Base-by-base conservation (phyloP, 2,329 filamentous ascomycete species). In the Emmonsiellopsis sp. region DNA sequence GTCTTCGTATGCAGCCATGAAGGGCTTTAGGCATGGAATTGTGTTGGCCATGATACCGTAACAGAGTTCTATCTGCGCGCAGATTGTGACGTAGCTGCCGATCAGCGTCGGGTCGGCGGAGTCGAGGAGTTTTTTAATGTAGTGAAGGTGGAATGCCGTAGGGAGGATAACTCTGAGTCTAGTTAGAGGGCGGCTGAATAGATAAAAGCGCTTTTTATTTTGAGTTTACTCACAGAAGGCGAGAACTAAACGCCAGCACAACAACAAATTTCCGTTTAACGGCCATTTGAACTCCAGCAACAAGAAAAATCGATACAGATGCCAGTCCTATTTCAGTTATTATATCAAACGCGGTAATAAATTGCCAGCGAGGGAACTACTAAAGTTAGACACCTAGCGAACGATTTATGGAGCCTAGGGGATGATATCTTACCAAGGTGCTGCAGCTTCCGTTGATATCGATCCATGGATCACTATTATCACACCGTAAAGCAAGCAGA, bases 1-100 rank as follows among this genome's bases (percentile, higher is more conserved):
- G 13, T 64, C 63, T 11, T 64, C 60, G 16, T 66, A 67, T 5
- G 61, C 72, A 2, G 66, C 63, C 58, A 75, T 67, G 52, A 76
- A 76, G 2, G 73, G 71, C 42, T 72, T 70, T 15, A 77, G 64
- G 50, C 71, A 73, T 0, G 73, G 72, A 7, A 71, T 67, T 0
- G 70, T 73, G 13, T 70, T 68, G 15, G 72, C 66, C 4, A 75
- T 64, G 9, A 76, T 65, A 41, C 67, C 68, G 51, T 73, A 71
- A 51, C 66, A 64, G 8, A 76, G 58, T 54, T 76, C 68, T 42
- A 72, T 62, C 55, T 76, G 73, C 0, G 69, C 69, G 45, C 67
- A 66, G 1, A 73, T 63, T 1, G 61, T 63, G 2, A 67, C 63
- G 10, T 68, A 59, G 10, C 68, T 65, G 15, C 68, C 69, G 30